Evolutionary conservation across 1,284 basidiomycete genomes (phyloP).

Genomic region (Ustilago cynodontis): DNA sequence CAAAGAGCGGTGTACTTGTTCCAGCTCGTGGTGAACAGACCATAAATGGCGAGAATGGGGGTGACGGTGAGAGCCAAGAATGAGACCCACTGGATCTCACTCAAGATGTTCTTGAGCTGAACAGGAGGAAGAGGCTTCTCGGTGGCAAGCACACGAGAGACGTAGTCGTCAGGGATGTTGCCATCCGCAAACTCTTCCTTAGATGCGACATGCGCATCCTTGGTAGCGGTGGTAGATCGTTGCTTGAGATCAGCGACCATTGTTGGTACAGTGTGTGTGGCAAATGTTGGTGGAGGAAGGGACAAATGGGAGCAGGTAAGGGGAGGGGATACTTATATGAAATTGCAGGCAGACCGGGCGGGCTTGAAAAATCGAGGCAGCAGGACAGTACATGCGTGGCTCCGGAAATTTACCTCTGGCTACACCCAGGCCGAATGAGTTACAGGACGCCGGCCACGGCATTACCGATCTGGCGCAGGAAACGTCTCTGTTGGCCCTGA

Average conservation of each 20-base stretch:
- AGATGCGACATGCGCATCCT: slow-evolving; percentile 52
- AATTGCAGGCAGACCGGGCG: not conserved
- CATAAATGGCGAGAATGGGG: slow-evolving; percentile 63
- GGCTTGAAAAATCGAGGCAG: slow-evolving; percentile 8
- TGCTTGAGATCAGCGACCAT: slow-evolving; percentile 53
- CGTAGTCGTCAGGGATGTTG: slow-evolving; percentile 66
- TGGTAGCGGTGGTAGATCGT: slow-evolving; percentile 36
- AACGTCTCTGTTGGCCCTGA: too few species aligned
- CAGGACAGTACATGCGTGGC: not conserved
- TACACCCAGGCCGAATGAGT: not conserved
- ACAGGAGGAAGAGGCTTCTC: slow-evolving; percentile 65
- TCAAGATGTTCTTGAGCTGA: slow-evolving; percentile 62
- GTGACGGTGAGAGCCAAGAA: slow-evolving; percentile 62
- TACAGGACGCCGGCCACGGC: too few species aligned
- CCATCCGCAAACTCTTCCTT: slow-evolving; percentile 57
- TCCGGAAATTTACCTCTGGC: not conserved
- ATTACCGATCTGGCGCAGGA: not conserved
- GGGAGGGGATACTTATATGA: slow-evolving; percentile 16
- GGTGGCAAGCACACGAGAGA: slow-evolving; percentile 56
- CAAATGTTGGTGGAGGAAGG: not conserved
- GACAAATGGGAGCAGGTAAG: not conserved
- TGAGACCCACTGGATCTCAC: slow-evolving; percentile 69
- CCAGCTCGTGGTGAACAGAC: slow-evolving; percentile 59
- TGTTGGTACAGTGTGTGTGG: slow-evolving; percentile 16
- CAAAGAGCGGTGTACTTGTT: slow-evolving; percentile 55